Evolutionary conservation across 2,329 filamentous ascomycete species (phyloP).

Genomic region (Trichoderma afroharzianum): DNA sequence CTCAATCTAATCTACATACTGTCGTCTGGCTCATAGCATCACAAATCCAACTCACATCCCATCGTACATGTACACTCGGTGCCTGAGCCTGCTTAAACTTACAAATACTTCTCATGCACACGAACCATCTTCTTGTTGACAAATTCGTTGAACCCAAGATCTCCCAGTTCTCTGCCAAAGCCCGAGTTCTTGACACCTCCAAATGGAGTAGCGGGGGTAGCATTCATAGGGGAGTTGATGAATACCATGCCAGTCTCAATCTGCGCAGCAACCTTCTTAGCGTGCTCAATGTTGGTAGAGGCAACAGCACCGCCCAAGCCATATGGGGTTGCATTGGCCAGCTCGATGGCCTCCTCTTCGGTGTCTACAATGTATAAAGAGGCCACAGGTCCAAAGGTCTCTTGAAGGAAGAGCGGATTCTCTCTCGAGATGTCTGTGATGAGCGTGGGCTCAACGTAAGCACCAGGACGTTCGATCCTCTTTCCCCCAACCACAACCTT

Average conservation of each 20-base stretch:
- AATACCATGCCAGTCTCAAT: constrained; percentile 52
- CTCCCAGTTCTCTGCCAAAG: background rate
- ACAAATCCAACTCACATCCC: background rate
- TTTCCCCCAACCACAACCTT: constrained; percentile 37
- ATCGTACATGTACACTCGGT: background rate
- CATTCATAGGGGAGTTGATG: constrained; percentile 31
- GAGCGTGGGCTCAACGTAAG: constrained; percentile 29
- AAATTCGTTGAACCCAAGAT: constrained; percentile 5
- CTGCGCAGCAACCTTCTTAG: constrained; percentile 41
- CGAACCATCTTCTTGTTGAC: constrained; percentile 8
- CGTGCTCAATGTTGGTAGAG: constrained; percentile 46
- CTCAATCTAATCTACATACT: background rate
- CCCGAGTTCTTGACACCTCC: constrained; percentile 23
- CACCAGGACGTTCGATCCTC: constrained; percentile 27
- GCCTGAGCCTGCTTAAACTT: background rate
- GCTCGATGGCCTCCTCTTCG: constrained; percentile 26
- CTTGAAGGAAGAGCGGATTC: constrained; percentile 26
- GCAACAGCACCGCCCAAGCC: constrained; percentile 54
- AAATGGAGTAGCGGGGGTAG: constrained; percentile 28
- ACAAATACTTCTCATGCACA: constrained; percentile 2
- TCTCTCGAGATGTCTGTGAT: constrained; percentile 1
- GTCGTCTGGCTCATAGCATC: background rate
- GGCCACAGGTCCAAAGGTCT: constrained; percentile 30
- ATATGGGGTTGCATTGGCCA: constrained; percentile 44
- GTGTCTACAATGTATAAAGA: constrained; percentile 27